A percentile compares a stretch with the other conserved stretches of the same genome.
phyloP scores from a whole-genome alignment of 2,329 filamentous ascomycete genomes.

The Monosporascus sp. region DNA sequence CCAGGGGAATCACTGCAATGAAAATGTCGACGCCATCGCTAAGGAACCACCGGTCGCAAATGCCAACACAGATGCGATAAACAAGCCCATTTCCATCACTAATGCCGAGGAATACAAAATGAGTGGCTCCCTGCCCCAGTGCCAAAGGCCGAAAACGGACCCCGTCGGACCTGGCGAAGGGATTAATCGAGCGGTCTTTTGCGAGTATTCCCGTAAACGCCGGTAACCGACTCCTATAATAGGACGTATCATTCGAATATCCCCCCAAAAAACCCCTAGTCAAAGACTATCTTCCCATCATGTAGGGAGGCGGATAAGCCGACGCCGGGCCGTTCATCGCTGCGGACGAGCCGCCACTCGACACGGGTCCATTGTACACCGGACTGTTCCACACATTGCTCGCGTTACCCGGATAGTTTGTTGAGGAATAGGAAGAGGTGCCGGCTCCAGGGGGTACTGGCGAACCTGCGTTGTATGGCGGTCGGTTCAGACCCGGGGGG shows the following conservation, averaged over 20 bases:
- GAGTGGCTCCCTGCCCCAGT: constrained; percentile 6
- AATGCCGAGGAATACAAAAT: background rate
- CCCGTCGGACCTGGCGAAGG: constrained; percentile 1
- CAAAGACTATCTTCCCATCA: constrained; percentile 20
- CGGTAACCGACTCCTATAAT: constrained; percentile 11
- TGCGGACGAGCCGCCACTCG: constrained; percentile 17
- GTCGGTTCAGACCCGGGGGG: constrained; percentile 60
- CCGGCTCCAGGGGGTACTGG: constrained; percentile 14
- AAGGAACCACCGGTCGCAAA: constrained; percentile 24
- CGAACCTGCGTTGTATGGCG: constrained; percentile 15
- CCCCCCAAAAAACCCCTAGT: background rate
- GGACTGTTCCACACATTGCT: constrained; percentile 20
- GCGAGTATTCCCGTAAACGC: constrained; percentile 8
- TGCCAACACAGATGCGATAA: constrained; percentile 24
- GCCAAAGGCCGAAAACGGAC: constrained; percentile 11
- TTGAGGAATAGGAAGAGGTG: constrained; percentile 17
- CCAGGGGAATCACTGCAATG: constrained; percentile 21
- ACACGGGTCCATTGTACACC: constrained; percentile 19
- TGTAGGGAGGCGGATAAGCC: constrained; percentile 18
- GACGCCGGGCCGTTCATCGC: constrained; percentile 15
- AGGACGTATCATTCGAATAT: constrained; percentile 7
- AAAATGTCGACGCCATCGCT: constrained; percentile 26
- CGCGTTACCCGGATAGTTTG: constrained; percentile 14
- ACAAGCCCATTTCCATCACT: constrained; percentile 7
- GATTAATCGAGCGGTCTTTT: background rate